Base-by-base conservation (phyloP, 495 filamentous ascomycete species). In the Polyplosphaeria fusca region DNA sequence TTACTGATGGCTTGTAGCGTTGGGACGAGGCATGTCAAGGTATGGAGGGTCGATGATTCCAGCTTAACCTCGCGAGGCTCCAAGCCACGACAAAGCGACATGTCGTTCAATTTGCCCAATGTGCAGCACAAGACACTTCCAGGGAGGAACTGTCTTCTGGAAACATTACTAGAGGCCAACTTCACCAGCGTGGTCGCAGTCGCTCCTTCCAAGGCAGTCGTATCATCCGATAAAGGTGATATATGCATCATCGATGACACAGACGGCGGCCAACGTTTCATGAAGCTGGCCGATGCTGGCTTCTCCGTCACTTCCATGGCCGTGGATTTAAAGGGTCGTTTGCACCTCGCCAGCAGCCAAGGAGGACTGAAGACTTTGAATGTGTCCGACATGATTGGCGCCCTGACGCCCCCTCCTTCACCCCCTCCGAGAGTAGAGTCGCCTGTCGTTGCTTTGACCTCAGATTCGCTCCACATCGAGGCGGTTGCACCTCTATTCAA, bases 11-110 rank as follows among this genome's bases (percentile, higher is more conserved):
- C n/a, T n/a, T n/a, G n/a, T n/a, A n/a, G n/a, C n/a, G 79, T 89
- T 23, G 93, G 93, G 16, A 86, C 91, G 40, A 82, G 93, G 46
- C 91, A 96, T 75, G 83, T 96, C 63, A 98, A 97, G 70, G 80
- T 94, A 26, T 98, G 93, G 93, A 80, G 86, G 60, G 80, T 90
- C 16, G 88, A 92, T 26, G 85, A 88, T 9, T 67, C 60, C 12
- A 66, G 68, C 63, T 60, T 74, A 45, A 72, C 65, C 11, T 78
- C 78, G 13, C 77, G 76, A 0, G 39, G 28, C n/a, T 66, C 73
- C 12, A 82, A 81, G 53, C 66, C 72, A 22, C 59, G 64, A 54
- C 79, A 77, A 16, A 55, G 71, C 67, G 38, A 71, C 61, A 19
- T 78, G 72, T 51, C 77, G 75, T 20, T 70, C 70, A 42, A 12